phyloP scores from a whole-genome alignment of 345 rosid genomes.

The Capsella bursapastoris region DNA sequence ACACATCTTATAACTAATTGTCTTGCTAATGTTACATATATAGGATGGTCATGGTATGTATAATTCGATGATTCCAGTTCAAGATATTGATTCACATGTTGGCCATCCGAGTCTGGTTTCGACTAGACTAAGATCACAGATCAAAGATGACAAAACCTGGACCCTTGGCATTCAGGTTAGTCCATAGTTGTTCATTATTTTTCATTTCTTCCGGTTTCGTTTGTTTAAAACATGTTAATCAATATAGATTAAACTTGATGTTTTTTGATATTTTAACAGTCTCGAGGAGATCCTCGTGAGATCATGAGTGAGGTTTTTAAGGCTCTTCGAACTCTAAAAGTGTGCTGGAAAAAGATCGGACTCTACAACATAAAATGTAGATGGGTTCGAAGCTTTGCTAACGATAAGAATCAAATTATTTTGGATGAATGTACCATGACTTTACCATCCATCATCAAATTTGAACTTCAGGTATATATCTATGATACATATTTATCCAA shows the following conservation, averaged over 20 bases:
- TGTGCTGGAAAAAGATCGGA: constrained; percentile 84
- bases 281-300: constrained; percentile 71
- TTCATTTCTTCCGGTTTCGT: neutral
- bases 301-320: constrained; percentile 75
- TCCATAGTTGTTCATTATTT: neutral
- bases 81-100: constrained; percentile 51
- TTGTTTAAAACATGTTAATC: neutral
- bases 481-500: too few species aligned
- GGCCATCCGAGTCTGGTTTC: constrained; percentile 35
- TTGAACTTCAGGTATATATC: constrained; percentile 71
- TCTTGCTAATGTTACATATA: neutral
- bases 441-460: constrained; percentile 63
- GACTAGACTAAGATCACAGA: neutral
- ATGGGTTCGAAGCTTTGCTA: constrained; percentile 63
- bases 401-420: constrained; percentile 43
- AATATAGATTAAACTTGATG: neutral
- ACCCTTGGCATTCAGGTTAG: constrained; percentile 85
- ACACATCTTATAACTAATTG: neutral
- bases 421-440: constrained; percentile 45
- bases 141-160: constrained; percentile 44
- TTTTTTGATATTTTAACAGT: constrained; percentile 48
- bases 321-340: constrained; percentile 73
- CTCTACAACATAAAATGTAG: constrained; percentile 87
- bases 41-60: constrained; percentile 52
- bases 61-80: constrained; percentile 55